Conservation (phyloP, 2,329 filamentous ascomycete species). For the Alternaria solani region DNA sequence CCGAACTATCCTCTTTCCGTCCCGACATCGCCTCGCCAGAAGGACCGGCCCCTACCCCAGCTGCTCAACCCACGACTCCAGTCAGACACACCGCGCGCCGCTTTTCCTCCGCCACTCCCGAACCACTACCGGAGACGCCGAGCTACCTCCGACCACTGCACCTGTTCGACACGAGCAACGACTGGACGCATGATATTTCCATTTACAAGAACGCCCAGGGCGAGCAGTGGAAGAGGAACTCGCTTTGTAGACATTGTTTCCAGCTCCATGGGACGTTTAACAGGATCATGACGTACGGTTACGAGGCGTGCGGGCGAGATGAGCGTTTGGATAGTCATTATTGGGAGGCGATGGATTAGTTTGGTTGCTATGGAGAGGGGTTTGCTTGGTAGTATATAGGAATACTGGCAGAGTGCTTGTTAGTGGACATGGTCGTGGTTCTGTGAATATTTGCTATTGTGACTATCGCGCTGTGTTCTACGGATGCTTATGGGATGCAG, state of each 20-base stretch:
- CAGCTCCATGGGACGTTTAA: constrained; percentile 35
- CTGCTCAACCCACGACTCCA: constrained; percentile 2
- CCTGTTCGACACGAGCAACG: constrained; percentile 29
- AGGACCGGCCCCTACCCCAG: not conserved
- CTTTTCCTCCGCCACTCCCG: constrained; percentile 5
- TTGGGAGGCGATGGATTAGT: constrained; percentile 28
- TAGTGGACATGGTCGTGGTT: not conserved
- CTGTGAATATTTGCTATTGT: not conserved
- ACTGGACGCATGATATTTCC: constrained; percentile 22
- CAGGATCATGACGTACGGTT: constrained; percentile 32
- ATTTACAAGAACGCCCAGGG: constrained; percentile 40
- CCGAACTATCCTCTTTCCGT: constrained; percentile 25
- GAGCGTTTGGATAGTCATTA: constrained; percentile 41
- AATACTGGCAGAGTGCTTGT: not conserved
- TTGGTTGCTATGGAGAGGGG: not conserved
- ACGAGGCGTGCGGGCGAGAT: constrained; percentile 37
- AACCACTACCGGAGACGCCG: constrained; percentile 24
- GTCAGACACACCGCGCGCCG: constrained; percentile 1
- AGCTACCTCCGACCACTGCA: constrained; percentile 38
- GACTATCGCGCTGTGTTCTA: no score
- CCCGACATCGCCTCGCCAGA: constrained; percentile 12
- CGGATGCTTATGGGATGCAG: no score
- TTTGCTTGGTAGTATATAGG: no score
- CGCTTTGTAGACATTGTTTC: constrained; percentile 42
- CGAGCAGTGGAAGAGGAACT: constrained; percentile 28